Evolutionary conservation across 208 protist species (phyloP).

Genomic region (Leishmania tropica): DNA sequence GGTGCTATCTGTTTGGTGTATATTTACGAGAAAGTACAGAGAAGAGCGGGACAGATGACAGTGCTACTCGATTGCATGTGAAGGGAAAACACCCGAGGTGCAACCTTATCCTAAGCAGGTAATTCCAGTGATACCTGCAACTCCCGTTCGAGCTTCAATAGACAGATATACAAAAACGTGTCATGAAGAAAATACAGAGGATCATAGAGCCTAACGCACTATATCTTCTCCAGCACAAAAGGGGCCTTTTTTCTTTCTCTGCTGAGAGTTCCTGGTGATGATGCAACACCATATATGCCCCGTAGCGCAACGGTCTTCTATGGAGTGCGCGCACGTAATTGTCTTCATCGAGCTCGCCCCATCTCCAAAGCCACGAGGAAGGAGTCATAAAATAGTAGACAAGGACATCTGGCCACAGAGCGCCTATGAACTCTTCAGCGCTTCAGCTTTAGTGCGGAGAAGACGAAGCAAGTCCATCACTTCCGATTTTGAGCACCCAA

Average conservation of each 20-base stretch:
- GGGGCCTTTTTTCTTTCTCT: background rate
- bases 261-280: background rate
- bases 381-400: background rate
- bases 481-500: constrained; percentile 7
- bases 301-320: background rate
- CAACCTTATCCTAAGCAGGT: background rate
- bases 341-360: background rate
- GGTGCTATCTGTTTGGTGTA: background rate
- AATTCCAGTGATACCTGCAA: background rate
- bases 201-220: background rate
- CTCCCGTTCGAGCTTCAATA: background rate
- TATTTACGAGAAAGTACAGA: background rate
- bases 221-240: no score
- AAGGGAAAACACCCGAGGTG: background rate
- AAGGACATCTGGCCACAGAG: background rate
- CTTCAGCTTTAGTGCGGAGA: background rate
- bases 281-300: background rate
- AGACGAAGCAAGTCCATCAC: constrained; percentile 2
- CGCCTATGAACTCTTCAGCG: background rate
- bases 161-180: background rate
- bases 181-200: background rate
- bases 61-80: background rate
- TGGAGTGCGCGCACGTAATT: background rate
- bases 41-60: background rate
- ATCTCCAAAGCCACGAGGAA: background rate